phyloP scores from a whole-genome alignment of 2,329 filamentous ascomycete species.

The Aspergillus fischeri region DNA sequence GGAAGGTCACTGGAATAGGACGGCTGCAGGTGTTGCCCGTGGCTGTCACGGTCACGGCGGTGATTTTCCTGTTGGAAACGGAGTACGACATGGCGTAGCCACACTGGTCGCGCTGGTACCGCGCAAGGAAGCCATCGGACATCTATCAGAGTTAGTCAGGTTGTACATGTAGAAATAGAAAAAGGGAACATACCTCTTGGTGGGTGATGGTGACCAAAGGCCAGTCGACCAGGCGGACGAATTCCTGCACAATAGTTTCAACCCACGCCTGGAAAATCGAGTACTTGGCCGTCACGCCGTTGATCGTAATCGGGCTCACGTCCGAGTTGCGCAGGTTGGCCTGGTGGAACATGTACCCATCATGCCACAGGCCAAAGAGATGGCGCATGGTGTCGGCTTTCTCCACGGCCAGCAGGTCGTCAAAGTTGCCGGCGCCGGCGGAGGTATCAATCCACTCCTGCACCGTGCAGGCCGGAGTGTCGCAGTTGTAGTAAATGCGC shows the following conservation, averaged over 20 bases:
- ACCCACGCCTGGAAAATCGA: slow-evolving; percentile 57
- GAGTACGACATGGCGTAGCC: slow-evolving; percentile 47
- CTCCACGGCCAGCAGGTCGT: slow-evolving; percentile 49
- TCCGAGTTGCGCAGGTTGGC: slow-evolving; percentile 55
- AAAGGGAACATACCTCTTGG: slow-evolving; percentile 42
- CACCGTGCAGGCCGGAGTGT: slow-evolving; percentile 53
- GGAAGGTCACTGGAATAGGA: slow-evolving; percentile 54
- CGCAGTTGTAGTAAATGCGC: slow-evolving; percentile 63
- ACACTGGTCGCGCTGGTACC: slow-evolving; percentile 53
- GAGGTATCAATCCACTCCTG: slow-evolving; percentile 60
- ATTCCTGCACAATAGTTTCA: slow-evolving; percentile 52
- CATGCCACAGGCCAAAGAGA: slow-evolving; percentile 53
- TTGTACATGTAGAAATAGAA: not conserved
- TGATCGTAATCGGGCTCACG: slow-evolving; percentile 45
- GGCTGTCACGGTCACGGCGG: slow-evolving; percentile 48
- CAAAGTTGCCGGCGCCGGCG: slow-evolving; percentile 51
- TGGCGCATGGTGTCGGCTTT: slow-evolving; percentile 53
- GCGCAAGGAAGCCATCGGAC: slow-evolving; percentile 49
- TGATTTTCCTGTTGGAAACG: slow-evolving; percentile 44
- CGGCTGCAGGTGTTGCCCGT: slow-evolving; percentile 49
- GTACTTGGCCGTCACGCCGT: slow-evolving; percentile 43
- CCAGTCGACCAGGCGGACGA: slow-evolving; percentile 52
- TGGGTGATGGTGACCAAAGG: slow-evolving; percentile 55
- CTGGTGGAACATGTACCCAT: slow-evolving; percentile 62
- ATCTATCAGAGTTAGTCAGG: slow-evolving; percentile 23